phyloP scores from a whole-genome alignment of 345 rosid species.

The Adansonia digitata region DNA sequence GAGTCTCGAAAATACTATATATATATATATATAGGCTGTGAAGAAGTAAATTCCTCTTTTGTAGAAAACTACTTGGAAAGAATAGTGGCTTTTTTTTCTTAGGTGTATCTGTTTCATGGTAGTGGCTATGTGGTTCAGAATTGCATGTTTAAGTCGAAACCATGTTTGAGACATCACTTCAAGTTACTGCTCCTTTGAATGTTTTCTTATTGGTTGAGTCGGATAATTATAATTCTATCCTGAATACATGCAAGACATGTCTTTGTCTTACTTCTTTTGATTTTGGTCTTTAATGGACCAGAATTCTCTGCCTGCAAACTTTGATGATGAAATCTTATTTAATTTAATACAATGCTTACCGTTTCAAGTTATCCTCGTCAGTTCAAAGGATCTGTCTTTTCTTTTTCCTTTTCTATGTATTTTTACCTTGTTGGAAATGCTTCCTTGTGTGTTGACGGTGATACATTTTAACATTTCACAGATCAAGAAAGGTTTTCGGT shows the following conservation, averaged over 20 bases:
- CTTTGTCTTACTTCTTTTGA: neutral
- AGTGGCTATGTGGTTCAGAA: neutral
- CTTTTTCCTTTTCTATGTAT: neutral
- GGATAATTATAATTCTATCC: neutral
- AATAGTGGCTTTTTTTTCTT: no score
- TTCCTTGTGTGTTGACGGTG: slow-evolving; percentile 12
- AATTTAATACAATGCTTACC: neutral
- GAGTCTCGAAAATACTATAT: no score
- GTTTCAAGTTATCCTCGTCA: neutral
- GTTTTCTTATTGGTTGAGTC: no score
- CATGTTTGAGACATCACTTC: neutral
- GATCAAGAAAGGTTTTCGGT: slow-evolving; percentile 70
- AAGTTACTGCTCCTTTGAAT: neutral
- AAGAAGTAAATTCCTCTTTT: no score
- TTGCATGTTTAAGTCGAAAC: neutral
- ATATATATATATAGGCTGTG: no score
- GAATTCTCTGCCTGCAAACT: neutral
- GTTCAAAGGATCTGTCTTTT: neutral
- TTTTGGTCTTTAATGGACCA: neutral
- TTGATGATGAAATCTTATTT: neutral
- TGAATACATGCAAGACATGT: neutral
- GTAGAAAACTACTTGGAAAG: neutral
- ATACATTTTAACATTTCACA: slow-evolving; percentile 32
- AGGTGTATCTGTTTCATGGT: neutral
- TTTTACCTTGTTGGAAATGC: neutral